phyloP scores from a whole-genome alignment of 306 rosid species.

The Citrullus mucosospermus region DNA sequence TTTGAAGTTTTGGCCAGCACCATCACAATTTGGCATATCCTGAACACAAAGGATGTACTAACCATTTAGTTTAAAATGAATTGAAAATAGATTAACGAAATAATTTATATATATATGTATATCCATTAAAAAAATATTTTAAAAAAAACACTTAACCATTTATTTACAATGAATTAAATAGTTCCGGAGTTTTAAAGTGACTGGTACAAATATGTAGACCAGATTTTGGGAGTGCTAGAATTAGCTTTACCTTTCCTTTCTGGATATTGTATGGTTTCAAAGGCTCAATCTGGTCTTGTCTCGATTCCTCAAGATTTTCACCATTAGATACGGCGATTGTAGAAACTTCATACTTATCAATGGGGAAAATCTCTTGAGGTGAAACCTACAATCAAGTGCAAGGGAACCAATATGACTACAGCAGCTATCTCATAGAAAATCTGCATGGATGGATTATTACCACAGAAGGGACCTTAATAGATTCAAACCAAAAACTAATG shows the following conservation, averaged over 20 bases:
- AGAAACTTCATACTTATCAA: conserved; percentile 58
- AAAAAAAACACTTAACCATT: neutral
- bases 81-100: neutral
- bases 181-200: neutral
- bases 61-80: conserved; percentile 7
- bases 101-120: neutral
- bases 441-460: neutral
- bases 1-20: conserved; percentile 21
- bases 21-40: conserved; percentile 29
- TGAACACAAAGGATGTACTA: conserved; percentile 18
- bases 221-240: neutral
- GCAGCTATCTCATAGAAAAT: neutral
- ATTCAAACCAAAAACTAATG: neutral
- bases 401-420: neutral
- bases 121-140: too few species aligned
- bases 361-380: conserved; percentile 57
- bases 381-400: conserved; percentile 42
- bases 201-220: neutral
- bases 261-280: conserved; percentile 24
- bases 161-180: neutral
- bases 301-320: conserved; percentile 39
- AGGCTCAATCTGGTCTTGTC: conserved; percentile 33
- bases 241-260: conserved; percentile 41
- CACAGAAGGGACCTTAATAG: neutral
- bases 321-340: conserved; percentile 31